Conservation (phyloP, 768 basidiomycete species). For the Hericium erinaceus region DNA sequence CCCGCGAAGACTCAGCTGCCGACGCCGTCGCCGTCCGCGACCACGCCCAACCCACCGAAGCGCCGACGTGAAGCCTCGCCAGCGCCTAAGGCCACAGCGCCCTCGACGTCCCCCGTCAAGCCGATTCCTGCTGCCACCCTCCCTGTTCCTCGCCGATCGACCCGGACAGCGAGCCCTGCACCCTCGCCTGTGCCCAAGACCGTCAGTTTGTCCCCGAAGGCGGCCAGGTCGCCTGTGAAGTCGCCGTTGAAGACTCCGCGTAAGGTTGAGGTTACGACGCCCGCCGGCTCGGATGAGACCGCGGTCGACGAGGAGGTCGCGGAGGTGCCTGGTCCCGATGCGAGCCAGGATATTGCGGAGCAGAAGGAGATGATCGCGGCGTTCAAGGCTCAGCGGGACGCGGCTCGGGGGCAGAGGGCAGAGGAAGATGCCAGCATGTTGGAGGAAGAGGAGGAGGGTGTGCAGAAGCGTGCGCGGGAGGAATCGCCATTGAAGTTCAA, state of each 20-base stretch:
- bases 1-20: constrained; percentile 18
- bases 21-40: constrained; percentile 27
- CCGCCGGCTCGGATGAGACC: constrained; percentile 52
- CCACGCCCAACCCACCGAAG: constrained; percentile 22
- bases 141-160: constrained; percentile 30
- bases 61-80: constrained; percentile 55
- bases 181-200: constrained; percentile 28
- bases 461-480: constrained; percentile 43
- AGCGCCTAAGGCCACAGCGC: constrained; percentile 22
- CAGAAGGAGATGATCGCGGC: constrained; percentile 69
- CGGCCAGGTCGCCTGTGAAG: constrained; percentile 23
- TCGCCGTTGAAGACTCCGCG: constrained; percentile 29
- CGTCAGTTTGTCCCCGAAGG: constrained; percentile 24
- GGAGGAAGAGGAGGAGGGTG: constrained; percentile 4
- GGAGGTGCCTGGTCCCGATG: constrained; percentile 45
- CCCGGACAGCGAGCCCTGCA: constrained; percentile 33
- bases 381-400: constrained; percentile 56
- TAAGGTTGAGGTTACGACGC: constrained; percentile 30
- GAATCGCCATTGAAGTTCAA: constrained; percentile 46
- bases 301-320: constrained; percentile 50
- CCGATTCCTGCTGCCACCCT: constrained; percentile 8
- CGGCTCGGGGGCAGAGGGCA: constrained; percentile 16
- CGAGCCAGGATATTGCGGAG: constrained; percentile 65
- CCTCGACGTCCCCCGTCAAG: constrained; percentile 8
- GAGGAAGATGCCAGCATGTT: constrained; percentile 16